Conservation (phyloP, 2,329 filamentous ascomycete genomes). For the Neonectria sp. region DNA sequence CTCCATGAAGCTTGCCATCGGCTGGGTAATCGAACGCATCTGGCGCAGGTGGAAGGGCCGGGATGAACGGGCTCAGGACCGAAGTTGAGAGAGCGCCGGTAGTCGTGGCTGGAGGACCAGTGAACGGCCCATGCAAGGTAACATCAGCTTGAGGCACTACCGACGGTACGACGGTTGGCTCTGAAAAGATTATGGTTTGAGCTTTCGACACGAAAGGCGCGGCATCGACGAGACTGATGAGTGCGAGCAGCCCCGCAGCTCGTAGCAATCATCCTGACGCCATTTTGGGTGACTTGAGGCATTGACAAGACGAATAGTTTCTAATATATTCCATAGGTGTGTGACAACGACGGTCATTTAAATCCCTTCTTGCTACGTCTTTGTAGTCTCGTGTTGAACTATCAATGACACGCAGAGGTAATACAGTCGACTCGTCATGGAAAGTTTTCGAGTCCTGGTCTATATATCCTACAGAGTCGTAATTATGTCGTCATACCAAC, state of each 20-base stretch:
- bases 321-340: not conserved
- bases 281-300: not conserved
- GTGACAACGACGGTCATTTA: not conserved
- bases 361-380: not conserved
- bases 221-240: conserved; percentile 35
- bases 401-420: not conserved
- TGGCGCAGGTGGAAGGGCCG: conserved; percentile 69
- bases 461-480: too few relatives aligned
- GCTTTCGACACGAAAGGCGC: conserved; percentile 54
- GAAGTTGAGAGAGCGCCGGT: conserved; percentile 77
- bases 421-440: not conserved
- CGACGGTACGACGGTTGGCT: conserved; percentile 44
- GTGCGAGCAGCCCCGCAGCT: not conserved
- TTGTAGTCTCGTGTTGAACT: not conserved
- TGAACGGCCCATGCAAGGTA: conserved; percentile 79
- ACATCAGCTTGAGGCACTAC: conserved; percentile 65
- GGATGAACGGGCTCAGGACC: conserved; percentile 71
- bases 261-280: not conserved
- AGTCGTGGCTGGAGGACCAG: conserved; percentile 72
- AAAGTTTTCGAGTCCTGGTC: not conserved
- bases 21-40: conserved; percentile 79
- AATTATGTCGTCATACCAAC: not conserved
- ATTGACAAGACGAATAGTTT: not conserved
- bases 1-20: conserved; percentile 77
- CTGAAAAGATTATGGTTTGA: conserved; percentile 54